Base-by-base conservation (phyloP, 2,329 filamentous ascomycete species). In the Lasiodiplodia sp. region DNA sequence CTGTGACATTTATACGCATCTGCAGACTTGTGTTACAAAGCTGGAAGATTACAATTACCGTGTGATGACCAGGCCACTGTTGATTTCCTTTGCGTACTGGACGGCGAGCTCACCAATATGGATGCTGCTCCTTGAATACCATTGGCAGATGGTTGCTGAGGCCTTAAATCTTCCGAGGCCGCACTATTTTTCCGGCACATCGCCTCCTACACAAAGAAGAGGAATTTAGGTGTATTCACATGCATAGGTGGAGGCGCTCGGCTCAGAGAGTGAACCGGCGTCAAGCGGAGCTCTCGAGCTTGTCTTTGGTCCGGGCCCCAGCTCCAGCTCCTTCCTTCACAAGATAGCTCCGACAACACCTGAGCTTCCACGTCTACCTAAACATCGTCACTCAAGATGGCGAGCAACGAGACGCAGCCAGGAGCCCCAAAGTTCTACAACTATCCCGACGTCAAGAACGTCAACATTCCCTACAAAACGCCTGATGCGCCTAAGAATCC, bases 401-500 rank as follows among this genome's bases (percentile, higher is more conserved):
- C 63, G 10, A 66, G 63, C 51, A 31, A 55, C 37, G 16, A 23
- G 34, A 14, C 25, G 2, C 62, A 21, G 14, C n/a, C 62, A 23
- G 62, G 31, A 2, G 12, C 44, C 2, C 47, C 60, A 12, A 37
- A n/a, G 4, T 64, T 64, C 71, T 71, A 77, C 70, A 77, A 79
- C 67, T 81, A 80, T 66, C 80, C 79, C 16, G 71, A 71, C 2
- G 75, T 78, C 21, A 74, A 72, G 58, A 71, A 73, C 11, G 72
- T 72, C 63, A 74, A 80, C 37, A 70, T 78, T 40, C 73, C 76
- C 2, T 82, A 79, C 72, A 70, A 75, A 70, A 71, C 74, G 21
- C 77, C 78, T 4, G 76, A 77, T 5, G 71, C 75, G n/a, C 70
- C 74, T 70, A 84, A 86, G 51, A 94, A 95, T 76, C 92, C 93